Percentiles rank a stretch among this genome's conserved stretches.
Conservation (phyloP, 2,329 filamentous ascomycete genomes). For the Huntiella savannae region DNA sequence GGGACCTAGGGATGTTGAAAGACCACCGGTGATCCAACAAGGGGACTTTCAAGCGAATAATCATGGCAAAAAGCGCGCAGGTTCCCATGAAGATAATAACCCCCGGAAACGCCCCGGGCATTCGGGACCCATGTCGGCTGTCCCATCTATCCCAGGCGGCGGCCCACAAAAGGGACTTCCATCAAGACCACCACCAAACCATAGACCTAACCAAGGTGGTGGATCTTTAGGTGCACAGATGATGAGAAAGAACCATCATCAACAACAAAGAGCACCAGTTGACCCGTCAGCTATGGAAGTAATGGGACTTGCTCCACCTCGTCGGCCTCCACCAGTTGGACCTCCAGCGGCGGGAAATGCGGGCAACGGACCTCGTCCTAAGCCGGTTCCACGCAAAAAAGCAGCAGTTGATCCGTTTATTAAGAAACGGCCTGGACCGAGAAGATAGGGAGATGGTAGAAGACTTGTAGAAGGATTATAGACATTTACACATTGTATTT, state of each 20-base stretch:
- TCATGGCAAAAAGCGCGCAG: slow-evolving; percentile 24
- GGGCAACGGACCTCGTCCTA: neutral
- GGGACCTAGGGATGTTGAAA: slow-evolving; percentile 15
- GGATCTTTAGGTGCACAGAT: neutral
- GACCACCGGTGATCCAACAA: slow-evolving; percentile 23
- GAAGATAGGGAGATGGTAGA: slow-evolving; percentile 2
- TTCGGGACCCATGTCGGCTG: neutral
- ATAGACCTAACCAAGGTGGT: neutral
- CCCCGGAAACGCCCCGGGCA: slow-evolving; percentile 19
- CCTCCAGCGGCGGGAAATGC: neutral
- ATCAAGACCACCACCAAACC: neutral
- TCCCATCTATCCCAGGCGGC: neutral
- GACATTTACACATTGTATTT: too few species aligned
- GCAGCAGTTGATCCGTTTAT: slow-evolving; percentile 27
- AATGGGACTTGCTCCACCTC: slow-evolving; percentile 28
- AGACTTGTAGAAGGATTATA: too few species aligned
- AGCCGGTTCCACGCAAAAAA: slow-evolving; percentile 20
- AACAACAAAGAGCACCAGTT: slow-evolving; percentile 11
- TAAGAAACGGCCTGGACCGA: slow-evolving; percentile 18
- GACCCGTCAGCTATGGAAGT: slow-evolving; percentile 35
- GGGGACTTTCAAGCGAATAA: slow-evolving; percentile 13
- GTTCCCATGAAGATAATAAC: slow-evolving; percentile 21
- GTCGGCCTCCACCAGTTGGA: slow-evolving; percentile 20
- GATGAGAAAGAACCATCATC: neutral
- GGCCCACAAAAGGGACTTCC: neutral